Evolutionary conservation across 2,329 filamentous ascomycete species (phyloP).

Genomic region (Trichoderma aggressivum): DNA sequence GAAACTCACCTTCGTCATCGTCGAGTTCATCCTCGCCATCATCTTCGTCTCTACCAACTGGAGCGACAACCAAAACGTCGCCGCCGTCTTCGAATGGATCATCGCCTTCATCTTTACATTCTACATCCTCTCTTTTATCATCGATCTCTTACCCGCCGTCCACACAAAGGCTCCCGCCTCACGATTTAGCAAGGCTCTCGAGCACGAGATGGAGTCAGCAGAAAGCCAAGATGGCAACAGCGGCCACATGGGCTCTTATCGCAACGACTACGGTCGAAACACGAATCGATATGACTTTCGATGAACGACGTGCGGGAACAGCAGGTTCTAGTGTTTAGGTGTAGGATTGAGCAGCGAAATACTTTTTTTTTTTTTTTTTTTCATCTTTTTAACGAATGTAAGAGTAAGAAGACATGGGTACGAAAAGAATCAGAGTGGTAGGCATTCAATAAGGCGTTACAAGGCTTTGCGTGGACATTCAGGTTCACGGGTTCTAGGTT

Average conservation of each 20-base stretch:
- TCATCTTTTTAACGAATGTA: background rate
- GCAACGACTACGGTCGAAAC: conserved; percentile 25
- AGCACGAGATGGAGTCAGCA: conserved; percentile 23
- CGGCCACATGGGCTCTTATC: background rate
- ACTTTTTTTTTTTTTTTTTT: background rate
- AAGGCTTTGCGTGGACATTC: background rate
- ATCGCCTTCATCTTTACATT: conserved; percentile 83
- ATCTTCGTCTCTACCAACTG: conserved; percentile 63
- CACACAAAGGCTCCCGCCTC: conserved; percentile 46
- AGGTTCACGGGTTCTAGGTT: background rate
- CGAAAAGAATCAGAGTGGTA: background rate
- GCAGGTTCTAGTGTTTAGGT: background rate
- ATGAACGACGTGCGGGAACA: background rate
- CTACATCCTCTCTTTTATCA: conserved; percentile 80
- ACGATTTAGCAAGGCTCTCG: conserved; percentile 32
- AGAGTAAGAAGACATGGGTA: background rate
- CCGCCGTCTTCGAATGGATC: conserved; percentile 75
- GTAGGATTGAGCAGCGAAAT: background rate
- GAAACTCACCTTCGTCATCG: conserved; percentile 79
- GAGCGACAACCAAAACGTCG: conserved; percentile 54
- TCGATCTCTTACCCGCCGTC: conserved; percentile 81
- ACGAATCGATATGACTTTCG: conserved; percentile 22
- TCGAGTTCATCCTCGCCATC: conserved; percentile 71
- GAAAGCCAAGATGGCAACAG: background rate
- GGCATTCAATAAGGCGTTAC: background rate